Evolutionary conservation across 768 basidiomycete genomes (phyloP).

Genomic region (Leccinum broughii): DNA sequence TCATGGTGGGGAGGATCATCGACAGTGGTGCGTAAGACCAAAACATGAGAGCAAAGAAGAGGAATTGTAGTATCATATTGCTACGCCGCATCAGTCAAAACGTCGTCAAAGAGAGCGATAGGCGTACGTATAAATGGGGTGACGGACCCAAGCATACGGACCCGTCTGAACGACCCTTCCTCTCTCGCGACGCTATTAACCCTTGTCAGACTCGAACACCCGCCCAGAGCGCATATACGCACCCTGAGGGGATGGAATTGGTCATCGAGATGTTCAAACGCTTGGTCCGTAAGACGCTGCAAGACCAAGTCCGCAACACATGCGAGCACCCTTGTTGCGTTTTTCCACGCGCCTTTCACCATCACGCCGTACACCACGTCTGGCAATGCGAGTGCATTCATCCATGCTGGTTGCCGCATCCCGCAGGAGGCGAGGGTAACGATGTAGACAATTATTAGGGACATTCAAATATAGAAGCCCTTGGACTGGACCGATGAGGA

Average conservation of each 20-base stretch:
- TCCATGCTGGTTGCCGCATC: conserved; percentile 6
- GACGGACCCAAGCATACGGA: too few species aligned
- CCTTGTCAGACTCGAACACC: too few species aligned
- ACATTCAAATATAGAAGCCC: neutral
- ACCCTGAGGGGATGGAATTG: conserved; percentile 14
- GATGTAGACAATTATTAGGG: neutral
- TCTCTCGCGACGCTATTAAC: too few species aligned
- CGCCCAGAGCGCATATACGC: neutral
- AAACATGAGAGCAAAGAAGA: conserved; percentile 2
- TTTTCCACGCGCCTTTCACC: neutral
- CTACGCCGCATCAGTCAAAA: too few species aligned
- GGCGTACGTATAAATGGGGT: conserved; percentile 1
- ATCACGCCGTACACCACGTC: neutral
- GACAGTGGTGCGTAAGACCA: conserved; percentile 12
- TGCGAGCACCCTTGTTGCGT: neutral
- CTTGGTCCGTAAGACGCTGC: neutral
- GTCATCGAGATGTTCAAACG: conserved; percentile 6
- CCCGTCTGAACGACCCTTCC: too few species aligned
- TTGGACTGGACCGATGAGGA: neutral
- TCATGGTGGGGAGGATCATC: neutral
- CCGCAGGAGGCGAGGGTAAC: neutral
- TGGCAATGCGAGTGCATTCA: neutral
- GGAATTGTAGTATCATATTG: neutral
- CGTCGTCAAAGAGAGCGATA: neutral
- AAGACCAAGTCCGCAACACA: neutral